Conservation (phyloP, 2,329 filamentous ascomycete genomes). For the Albifimbria verrucaria region DNA sequence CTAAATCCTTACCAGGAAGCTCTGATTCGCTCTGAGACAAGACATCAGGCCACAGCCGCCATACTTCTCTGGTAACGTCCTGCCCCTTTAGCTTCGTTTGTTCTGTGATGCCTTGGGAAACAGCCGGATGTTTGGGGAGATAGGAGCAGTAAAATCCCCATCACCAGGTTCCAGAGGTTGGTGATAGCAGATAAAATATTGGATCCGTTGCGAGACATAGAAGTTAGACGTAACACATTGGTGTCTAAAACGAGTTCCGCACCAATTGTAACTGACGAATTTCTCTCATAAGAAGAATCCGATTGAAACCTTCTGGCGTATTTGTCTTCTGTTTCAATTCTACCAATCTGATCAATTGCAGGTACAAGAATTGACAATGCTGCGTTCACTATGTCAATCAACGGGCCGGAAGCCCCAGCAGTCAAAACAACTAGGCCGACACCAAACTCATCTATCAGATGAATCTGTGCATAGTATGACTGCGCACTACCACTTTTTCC, state of each 20-base stretch:
- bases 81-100: slow-evolving; percentile 9
- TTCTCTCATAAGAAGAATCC: neutral
- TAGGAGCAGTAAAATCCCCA: slow-evolving; percentile 19
- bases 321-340: slow-evolving; percentile 18
- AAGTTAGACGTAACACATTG: slow-evolving; percentile 19
- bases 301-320: slow-evolving; percentile 15
- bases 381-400: slow-evolving; percentile 22
- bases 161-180: slow-evolving; percentile 16
- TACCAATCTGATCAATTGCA: slow-evolving; percentile 22
- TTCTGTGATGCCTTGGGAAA: slow-evolving; percentile 22
- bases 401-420: slow-evolving; percentile 24
- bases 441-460: slow-evolving; percentile 32
- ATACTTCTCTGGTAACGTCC: slow-evolving; percentile 14
- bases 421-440: slow-evolving; percentile 26
- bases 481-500: slow-evolving; percentile 31
- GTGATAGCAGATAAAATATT: slow-evolving; percentile 16
- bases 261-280: slow-evolving; percentile 5
- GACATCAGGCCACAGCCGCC: slow-evolving; percentile 25
- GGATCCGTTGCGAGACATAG: slow-evolving; percentile 16
- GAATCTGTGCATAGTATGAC: slow-evolving; percentile 31
- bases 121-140: slow-evolving; percentile 15
- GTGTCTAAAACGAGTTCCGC: slow-evolving; percentile 18
- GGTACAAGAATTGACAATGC: slow-evolving; percentile 23
- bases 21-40: slow-evolving; percentile 14
- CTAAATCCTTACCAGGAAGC: slow-evolving; percentile 20